Percentiles rank a stretch among this genome's conserved stretches.
These are phyloP conservation scores for Helichrysum umbraculigerum DNA, from an alignment of 129 eudicot species.

Conservation along the genomic window DNA sequence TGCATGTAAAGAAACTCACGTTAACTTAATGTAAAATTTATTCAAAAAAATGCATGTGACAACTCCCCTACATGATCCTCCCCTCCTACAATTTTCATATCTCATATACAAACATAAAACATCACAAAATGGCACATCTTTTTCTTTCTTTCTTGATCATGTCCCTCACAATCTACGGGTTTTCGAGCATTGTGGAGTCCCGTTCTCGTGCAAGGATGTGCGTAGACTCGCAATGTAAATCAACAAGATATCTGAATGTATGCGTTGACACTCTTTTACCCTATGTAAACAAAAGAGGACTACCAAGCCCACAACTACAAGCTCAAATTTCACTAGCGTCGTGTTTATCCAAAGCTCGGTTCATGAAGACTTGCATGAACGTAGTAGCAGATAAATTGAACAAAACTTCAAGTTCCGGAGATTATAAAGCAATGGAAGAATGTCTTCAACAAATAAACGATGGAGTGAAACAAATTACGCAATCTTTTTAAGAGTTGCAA, in stretches of 20 bases:
- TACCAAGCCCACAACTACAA: slow-evolving; percentile 43
- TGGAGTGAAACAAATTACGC: slow-evolving; percentile 56
- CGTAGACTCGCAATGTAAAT: slow-evolving; percentile 44
- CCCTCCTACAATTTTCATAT: slow-evolving; percentile 6
- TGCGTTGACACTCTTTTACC: slow-evolving; percentile 50
- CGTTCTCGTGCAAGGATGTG: slow-evolving; percentile 54
- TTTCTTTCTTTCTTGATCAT: slow-evolving; percentile 32
- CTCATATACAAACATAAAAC: slow-evolving; percentile 11
- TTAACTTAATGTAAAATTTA: slow-evolving; percentile 15
- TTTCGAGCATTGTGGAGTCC: slow-evolving; percentile 24
- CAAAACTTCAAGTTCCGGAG: slow-evolving; percentile 22
- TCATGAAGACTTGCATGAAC: slow-evolving; percentile 45
- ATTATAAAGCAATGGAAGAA: slow-evolving; percentile 44
- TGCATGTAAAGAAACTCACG: slow-evolving; percentile 22
- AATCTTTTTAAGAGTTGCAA: slow-evolving; percentile 53
- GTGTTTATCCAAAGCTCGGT: slow-evolving; percentile 44
- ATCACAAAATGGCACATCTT: slow-evolving; percentile 33
- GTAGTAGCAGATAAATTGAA: slow-evolving; percentile 43
- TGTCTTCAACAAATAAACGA: slow-evolving; percentile 54
- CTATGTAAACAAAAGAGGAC: slow-evolving; percentile 32
- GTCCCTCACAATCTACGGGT: slow-evolving; percentile 30
- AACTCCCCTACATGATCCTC: slow-evolving; percentile 37
- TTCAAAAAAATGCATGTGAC: slow-evolving; percentile 27
- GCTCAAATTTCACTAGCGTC: slow-evolving; percentile 61
- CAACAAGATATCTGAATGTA: slow-evolving; percentile 46